Base-by-base conservation (phyloP, 345 rosid genomes). In the Salix caprea region DNA sequence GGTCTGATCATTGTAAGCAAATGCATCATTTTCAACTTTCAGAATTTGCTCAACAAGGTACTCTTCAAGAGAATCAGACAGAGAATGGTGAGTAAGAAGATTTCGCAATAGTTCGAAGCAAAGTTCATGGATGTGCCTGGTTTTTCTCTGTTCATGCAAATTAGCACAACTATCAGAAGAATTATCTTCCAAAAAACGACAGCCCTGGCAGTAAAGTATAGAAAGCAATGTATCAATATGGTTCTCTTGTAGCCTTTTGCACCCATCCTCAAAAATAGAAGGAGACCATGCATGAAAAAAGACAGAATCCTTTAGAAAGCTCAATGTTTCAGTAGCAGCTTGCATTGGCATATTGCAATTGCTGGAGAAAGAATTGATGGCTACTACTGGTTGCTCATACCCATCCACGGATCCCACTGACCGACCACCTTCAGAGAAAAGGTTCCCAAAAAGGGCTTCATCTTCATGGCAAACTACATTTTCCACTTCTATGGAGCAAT, bases 371-470 rank as follows among this genome's bases (percentile, higher is more conserved):
- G 87, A 81, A 74, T 70, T 76, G 77, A 82, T 88, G 71, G 87
- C 80, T 84, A 70, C 90, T 23, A 89, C 79, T 50, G 89, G 85
- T 75, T 91, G 98, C 71, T 96, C 98, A 79, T 60, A 87, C 75
- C 86, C 90, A 82, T 95, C 98, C 16, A 80, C 34, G 42, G 97
- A 89, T 77, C 96, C 91, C 64, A 88, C 80, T 3, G 94, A 88
- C 61, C 98, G 91, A 78, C 89, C 72, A 71, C 91, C 91, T 84
- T 96, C 99, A 69, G 88, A 91, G 86, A 96, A 96, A 78, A 96
- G 93, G 78, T 93, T 91, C 16, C 99, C 99, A 77, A 96, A 96
- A 75, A 96, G 90, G 39, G 97, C 97, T 75, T 96, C 99, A 75
- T 96, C 99, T 26, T 96, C 99, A 85, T 90, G 99, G 74, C 90